Base-by-base conservation (phyloP, 305 asterid genomes). In the Andrographis paniculata region DNA sequence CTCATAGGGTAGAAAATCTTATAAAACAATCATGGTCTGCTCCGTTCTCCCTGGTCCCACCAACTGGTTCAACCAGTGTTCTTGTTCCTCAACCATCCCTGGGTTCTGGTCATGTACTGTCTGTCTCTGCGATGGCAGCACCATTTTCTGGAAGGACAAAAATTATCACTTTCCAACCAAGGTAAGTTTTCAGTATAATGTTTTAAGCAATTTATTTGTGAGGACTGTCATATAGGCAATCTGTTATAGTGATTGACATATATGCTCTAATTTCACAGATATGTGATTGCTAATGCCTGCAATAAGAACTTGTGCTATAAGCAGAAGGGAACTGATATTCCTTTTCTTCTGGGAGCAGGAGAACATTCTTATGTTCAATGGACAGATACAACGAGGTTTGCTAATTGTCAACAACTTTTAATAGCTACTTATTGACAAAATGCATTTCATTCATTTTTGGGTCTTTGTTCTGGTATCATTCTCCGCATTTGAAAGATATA, bases 141-240 rank as follows among this genome's bases (percentile, higher is more conserved):
- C 94, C 95, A n/a, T 83, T 78, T 79, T 73, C 87, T 30, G 99
- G 89, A 52, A 79, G 74, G 78, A 91, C 96, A 57, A 86, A 76
- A 62, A 70, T 91, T 62, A 75, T 87, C 67, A 75, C 94, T 27
- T 83, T 91, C 72, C 96, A 91, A 61, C 99, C 92, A 20, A 78
- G 98, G 98, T 83, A 76, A n/a, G 4, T 37, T 37, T 13, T 37
- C 8, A 2, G 12, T 37, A n/a, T 37, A 37, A 13, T 13, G n/a
- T n/a, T 24, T 24, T 24, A 24, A 8, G 8, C 12, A 33, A 7
- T 9, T 33, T 10, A 13, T 33, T 33, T 33, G 38, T 4, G 23
- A 28, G 40, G 45, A 44, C 39, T 33, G 38, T 22, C 24, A 4
- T 9, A 3, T 24, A 12, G 17, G 30, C 2, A 1, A 4, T 52